Evolutionary conservation across 1,284 basidiomycete genomes (phyloP).

Genomic region (Amylostereum areolatum): DNA sequence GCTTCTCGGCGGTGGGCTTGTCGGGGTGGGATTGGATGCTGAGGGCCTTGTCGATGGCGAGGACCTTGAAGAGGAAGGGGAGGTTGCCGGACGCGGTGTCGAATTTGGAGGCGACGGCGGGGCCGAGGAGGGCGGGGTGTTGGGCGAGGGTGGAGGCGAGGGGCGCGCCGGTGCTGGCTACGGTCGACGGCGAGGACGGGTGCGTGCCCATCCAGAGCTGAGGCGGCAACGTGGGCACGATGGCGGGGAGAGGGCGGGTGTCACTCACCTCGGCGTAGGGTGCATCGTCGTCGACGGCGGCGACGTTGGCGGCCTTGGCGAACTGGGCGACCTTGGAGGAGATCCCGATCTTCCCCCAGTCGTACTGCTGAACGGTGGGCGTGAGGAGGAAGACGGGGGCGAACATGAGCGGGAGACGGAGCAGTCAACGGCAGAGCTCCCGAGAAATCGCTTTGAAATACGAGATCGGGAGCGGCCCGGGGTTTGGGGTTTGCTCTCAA

Average conservation of each 20-base stretch:
- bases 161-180: slow-evolving; percentile 36
- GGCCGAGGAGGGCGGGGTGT: slow-evolving; percentile 68
- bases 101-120: slow-evolving; percentile 57
- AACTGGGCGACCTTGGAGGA: slow-evolving; percentile 60
- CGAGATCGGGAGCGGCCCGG: too few relatives aligned
- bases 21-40: slow-evolving; percentile 98
- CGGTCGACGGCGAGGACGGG: slow-evolving; percentile 76
- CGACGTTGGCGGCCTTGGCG: slow-evolving; percentile 32
- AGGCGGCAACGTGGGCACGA: too few relatives aligned
- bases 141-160: slow-evolving; percentile 52
- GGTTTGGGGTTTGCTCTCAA: too few relatives aligned
- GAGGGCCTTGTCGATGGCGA: slow-evolving; percentile 91
- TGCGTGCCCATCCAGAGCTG: slow-evolving; percentile 99
- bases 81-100: slow-evolving; percentile 65
- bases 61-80: slow-evolving; percentile 91
- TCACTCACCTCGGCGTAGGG: slow-evolving; percentile 60
- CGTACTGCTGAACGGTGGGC: slow-evolving; percentile 67
- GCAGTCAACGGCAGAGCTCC: too few relatives aligned
- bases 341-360: slow-evolving; percentile 66
- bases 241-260: not conserved
- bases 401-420: too few relatives aligned
- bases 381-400: slow-evolving; percentile 56
- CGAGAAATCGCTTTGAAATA: too few relatives aligned
- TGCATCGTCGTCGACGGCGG: slow-evolving; percentile 45
- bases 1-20: slow-evolving; percentile 76